phyloP scores from a whole-genome alignment of 352 stramenopile genomes.

The Phytophthora macrochlamydospora region DNA sequence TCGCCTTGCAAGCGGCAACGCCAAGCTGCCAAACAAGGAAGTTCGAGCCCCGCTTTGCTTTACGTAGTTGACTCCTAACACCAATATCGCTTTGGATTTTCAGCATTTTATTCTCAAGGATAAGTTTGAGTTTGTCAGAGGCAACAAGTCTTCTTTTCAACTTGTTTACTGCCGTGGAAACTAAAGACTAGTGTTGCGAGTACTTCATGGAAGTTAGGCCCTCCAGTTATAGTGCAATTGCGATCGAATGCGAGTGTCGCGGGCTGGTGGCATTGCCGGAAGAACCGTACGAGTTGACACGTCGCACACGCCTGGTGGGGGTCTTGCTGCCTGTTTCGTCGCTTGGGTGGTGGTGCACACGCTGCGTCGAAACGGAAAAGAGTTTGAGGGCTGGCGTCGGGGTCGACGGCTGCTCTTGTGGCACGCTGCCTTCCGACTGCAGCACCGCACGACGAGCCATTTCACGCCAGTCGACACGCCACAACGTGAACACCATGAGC shows the following conservation, averaged over 20 bases:
- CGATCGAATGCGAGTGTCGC: neutral
- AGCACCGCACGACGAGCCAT: constrained; percentile 69
- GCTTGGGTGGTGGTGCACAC: constrained; percentile 20
- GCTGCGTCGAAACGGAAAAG: constrained; percentile 27
- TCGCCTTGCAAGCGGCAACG: no score
- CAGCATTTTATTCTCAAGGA: no score
- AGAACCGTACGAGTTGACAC: constrained; percentile 22
- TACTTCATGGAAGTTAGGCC: no score
- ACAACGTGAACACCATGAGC: constrained; percentile 62
- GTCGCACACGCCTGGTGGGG: constrained; percentile 13
- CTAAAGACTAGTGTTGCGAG: no score
- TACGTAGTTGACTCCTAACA: no score
- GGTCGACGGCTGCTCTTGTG: constrained; percentile 39
- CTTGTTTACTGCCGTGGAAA: no score
- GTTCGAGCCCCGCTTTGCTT: no score
- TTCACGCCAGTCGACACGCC: constrained; percentile 73
- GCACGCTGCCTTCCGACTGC: constrained; percentile 60
- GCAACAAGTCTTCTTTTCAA: no score
- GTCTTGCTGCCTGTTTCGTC: constrained; percentile 15
- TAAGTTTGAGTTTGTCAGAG: no score
- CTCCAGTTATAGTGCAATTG: neutral
- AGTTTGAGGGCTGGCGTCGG: constrained; percentile 36
- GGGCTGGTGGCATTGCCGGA: neutral
- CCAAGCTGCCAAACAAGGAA: no score
- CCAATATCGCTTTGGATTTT: no score